A percentile compares a stretch with the other conserved stretches of the same genome.
Evolutionary conservation across 306 rosid species (phyloP).

Genomic region (Hippophae gyantsensis): DNA sequence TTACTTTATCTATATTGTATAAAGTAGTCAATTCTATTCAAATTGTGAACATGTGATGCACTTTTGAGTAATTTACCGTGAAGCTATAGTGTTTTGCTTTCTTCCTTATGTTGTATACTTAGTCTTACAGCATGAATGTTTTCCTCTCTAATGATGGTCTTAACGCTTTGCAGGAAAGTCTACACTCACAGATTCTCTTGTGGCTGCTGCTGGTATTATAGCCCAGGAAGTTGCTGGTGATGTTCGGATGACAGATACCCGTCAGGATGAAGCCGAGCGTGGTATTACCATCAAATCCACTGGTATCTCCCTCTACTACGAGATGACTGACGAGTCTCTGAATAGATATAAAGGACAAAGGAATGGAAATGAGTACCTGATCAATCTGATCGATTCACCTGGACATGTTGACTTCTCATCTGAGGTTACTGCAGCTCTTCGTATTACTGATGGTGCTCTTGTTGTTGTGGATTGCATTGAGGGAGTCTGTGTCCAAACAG

Average conservation of each 20-base stretch:
- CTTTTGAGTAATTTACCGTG: too few species aligned
- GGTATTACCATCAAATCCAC: constrained; percentile 92
- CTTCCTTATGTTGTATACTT: too few species aligned
- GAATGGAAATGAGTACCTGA: constrained; percentile 75
- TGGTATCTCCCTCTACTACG: constrained; percentile 86
- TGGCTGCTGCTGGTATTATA: constrained; percentile 94
- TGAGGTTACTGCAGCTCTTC: constrained; percentile 95
- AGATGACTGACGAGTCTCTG: constrained; percentile 52
- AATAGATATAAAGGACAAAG: constrained; percentile 60
- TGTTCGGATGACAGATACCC: constrained; percentile 92
- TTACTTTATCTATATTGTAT: too few species aligned
- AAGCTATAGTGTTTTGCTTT: too few species aligned
- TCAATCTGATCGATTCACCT: constrained; percentile 86
- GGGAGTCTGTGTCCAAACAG: constrained; percentile 91
- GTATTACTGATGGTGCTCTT: constrained; percentile 86
- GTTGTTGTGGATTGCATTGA: constrained; percentile 91
- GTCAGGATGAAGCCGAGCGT: constrained; percentile 90
- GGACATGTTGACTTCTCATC: constrained; percentile 91
- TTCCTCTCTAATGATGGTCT: constrained; percentile 18
- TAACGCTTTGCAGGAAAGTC: constrained; percentile 21
- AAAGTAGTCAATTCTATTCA: too few species aligned
- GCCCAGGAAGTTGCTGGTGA: constrained; percentile 92
- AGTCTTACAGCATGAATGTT: too few species aligned
- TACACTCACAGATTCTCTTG: constrained; percentile 82
- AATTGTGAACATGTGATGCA: too few species aligned